Percentiles rank a stretch among this genome's conserved stretches.
phyloP scores from a whole-genome alignment of 2,329 filamentous ascomycete species.

The Talaromyces marneffei region DNA sequence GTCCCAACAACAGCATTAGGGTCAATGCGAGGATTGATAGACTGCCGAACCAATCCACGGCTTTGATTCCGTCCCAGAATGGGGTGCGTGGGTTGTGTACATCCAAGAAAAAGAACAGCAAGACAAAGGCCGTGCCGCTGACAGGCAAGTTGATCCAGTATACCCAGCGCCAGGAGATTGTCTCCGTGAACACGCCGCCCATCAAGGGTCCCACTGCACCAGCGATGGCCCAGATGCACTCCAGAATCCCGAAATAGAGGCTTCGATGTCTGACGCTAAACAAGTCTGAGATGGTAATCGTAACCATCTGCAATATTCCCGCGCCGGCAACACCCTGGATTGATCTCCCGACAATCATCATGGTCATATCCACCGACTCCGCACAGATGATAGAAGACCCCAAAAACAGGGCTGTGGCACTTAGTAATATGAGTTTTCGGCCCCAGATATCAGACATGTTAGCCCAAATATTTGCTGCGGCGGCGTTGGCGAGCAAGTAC shows the following conservation, averaged over 20 bases:
- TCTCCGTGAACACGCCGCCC: conserved; percentile 30
- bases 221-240: conserved; percentile 52
- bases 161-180: conserved; percentile 48
- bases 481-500: conserved; percentile 64
- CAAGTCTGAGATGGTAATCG: conserved; percentile 51
- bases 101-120: conserved; percentile 50
- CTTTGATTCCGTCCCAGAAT: conserved; percentile 45
- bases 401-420: conserved; percentile 46
- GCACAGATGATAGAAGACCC: conserved; percentile 48
- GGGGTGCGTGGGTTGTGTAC: conserved; percentile 51
- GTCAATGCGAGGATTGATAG: conserved; percentile 48
- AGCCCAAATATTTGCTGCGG: conserved; percentile 65
- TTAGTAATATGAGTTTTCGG: conserved; percentile 49
- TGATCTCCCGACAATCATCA: conserved; percentile 50
- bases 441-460: conserved; percentile 55
- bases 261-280: conserved; percentile 47
- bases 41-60: conserved; percentile 52
- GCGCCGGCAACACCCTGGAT: conserved; percentile 52
- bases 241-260: conserved; percentile 48
- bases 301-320: conserved; percentile 48
- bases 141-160: conserved; percentile 54
- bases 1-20: conserved; percentile 48
- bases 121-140: conserved; percentile 43
- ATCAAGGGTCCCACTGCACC: conserved; percentile 34
- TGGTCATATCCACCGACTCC: conserved; percentile 41